Conservation (phyloP, 176 grass and related monocot species). For the Tillandsia leiboldiana region DNA sequence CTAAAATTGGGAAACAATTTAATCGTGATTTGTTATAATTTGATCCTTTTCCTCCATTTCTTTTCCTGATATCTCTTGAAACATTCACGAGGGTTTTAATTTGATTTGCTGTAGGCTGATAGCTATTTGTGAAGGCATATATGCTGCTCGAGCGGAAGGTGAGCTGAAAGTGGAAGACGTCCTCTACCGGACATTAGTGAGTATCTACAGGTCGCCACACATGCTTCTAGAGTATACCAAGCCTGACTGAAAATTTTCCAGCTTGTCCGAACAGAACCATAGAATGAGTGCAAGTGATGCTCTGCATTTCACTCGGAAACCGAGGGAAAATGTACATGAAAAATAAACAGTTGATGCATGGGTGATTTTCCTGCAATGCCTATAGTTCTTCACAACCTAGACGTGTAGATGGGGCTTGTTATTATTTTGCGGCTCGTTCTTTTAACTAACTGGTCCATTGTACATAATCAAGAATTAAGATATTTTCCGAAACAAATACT, state of each 20-base stretch:
- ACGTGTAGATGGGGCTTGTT: neutral
- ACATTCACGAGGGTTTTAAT: neutral
- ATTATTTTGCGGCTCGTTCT: neutral
- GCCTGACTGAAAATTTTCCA: slow-evolving; percentile 13
- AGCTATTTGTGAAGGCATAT: slow-evolving; percentile 93
- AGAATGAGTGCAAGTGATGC: neutral
- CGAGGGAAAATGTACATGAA: neutral
- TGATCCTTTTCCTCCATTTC: neutral
- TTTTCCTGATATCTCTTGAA: neutral
- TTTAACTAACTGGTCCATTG: neutral
- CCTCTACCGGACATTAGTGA: slow-evolving; percentile 87
- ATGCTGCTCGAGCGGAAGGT: slow-evolving; percentile 86
- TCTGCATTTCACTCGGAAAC: neutral
- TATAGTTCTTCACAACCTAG: neutral
- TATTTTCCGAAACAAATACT: no score
- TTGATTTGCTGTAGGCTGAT: slow-evolving; percentile 50
- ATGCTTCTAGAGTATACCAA: slow-evolving; percentile 97
- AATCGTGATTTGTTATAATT: no score
- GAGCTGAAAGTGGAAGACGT: slow-evolving; percentile 97
- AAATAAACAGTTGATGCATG: neutral
- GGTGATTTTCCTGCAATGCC: neutral
- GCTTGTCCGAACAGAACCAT: neutral
- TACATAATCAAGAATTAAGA: neutral
- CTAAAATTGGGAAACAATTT: no score
- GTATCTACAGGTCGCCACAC: slow-evolving; percentile 84